Evolutionary conservation across 495 filamentous ascomycete genomes (phyloP), one percentile per base, ranked within the genome.

Genomic region (Xylaria sp.): DNA sequence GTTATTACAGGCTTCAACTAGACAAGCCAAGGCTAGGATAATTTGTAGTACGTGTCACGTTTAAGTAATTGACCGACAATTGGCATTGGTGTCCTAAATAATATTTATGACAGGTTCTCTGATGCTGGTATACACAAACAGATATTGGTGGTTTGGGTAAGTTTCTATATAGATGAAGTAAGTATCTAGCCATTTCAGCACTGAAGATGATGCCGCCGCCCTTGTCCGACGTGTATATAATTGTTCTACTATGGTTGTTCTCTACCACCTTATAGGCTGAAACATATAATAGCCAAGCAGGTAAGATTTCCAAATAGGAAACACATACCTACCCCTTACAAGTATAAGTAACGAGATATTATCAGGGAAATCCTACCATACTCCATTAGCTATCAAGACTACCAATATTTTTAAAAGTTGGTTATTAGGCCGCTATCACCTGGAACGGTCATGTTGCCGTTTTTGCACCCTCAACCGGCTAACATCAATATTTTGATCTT

Each of bases 231-330:
- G 24, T 24, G 31, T 41, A 41, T 67, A 67, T 43, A 50, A 40
- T 21, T 21, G 31, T 67, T 29, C 6, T 55, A 26, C 19, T 67
- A 67, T 53, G n/a, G 19, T 44, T 9, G 19, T n/a, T 29, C 12
- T 52, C 62, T 37, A 7, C 62, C 5, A 29, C 62, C 62, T 52
- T n/a, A 67, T 67, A 67, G 64, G 64, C 48, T 67, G 64, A 43
- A 24, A 31, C 26, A 48, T 14, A 43, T 3, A 19, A 59, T 37
- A 37, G 17, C 19, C 19, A 59, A 37, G 57, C 33, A 52, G 43
- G 24, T 37, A 52, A 52, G n/a, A 21, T 37, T 14, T 35, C 43
- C 43, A 24, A 52, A 37, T 31, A 52, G 31, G 41, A 66, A 48
- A 37, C 24, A 19, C 46, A 64, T 50, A 35, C 29, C 14, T 12